Base-by-base conservation (phyloP, 2,329 filamentous ascomycete species). In the Scedosporium aurantiacum region DNA sequence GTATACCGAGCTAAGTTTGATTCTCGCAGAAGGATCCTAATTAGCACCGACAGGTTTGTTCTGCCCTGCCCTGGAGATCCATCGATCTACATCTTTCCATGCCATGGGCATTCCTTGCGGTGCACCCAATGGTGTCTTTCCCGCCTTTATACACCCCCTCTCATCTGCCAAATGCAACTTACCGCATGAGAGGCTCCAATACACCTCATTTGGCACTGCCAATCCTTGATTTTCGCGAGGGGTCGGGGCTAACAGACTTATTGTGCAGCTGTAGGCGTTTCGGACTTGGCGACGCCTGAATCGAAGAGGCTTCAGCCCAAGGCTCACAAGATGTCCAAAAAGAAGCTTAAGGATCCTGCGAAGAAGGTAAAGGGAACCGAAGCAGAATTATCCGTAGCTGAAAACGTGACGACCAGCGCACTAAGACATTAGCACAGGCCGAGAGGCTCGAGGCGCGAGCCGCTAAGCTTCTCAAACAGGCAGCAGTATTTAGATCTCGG, bases 391-490 rank as follows among this genome's bases (percentile, higher is more conserved):
- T 27, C 12, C 5, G 12, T 23, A 27, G 50, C 43, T 54, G 23
- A 23, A 54, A 21, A 10, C 5, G 23, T 37, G 54, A 8, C 2
- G 27, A 40, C 16, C 12, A 6, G 54, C 7, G 27, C 25, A 23
- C 54, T 18, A 23, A 37, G 4, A 5, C 28, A 27, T 23, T 57
- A 14, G 32, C 25, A 3, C 54, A 37, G 27, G 73, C 74, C 37
- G 71, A 76, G 27, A 74, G 74, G 66, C 70, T 78, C 41, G 73
- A 78, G 66, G 67, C 66, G 2, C 69, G 78, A 67, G 75, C 73
- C 1, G 64, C 68, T 23, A 74, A 75, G 68, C 63, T 81, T 40
- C 65, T 76, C 65, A 67, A 66, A 0, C 72, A 79, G 62, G 73
- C 78, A 0, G 72, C 75, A 63, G 72, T 71, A 62, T 65, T 67